These are phyloP conservation scores for Geotrichum armillariae DNA, from an alignment of 1,139 yeast genomes.

Conservation along the genomic window DNA sequence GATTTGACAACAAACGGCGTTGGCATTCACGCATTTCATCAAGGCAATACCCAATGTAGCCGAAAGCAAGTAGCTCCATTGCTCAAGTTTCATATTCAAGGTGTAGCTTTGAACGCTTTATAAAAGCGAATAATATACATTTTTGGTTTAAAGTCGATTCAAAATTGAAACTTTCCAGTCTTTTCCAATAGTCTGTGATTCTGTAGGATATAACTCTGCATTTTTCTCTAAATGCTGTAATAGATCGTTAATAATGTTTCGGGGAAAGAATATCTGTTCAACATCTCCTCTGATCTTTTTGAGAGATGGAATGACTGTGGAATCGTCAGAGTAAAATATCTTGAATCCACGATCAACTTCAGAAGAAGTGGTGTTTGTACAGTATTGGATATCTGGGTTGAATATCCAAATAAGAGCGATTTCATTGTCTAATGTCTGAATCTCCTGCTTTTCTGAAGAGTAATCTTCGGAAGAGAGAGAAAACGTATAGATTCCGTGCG, in stretches of 20 bases:
- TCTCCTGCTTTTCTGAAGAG: not conserved
- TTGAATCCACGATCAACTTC: conserved; percentile 41
- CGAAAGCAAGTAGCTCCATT: conserved; percentile 85
- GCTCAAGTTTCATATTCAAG: conserved; percentile 31
- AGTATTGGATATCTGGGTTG: conserved; percentile 48
- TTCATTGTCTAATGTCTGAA: conserved; percentile 1
- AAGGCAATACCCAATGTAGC: conserved; percentile 59
- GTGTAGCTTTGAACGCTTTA: conserved; percentile 23
- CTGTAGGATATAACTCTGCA: conserved; percentile 4
- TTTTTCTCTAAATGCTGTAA: conserved; percentile 8
- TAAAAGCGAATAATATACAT: conserved; percentile 13
- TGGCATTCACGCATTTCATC: conserved; percentile 42
- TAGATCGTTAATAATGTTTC: conserved; percentile 8
- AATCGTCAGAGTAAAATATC: conserved; percentile 41
- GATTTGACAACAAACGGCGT: not conserved
- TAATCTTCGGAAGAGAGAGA: conserved; percentile 26
- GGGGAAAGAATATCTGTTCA: conserved; percentile 36
- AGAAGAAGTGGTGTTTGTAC: conserved; percentile 32
- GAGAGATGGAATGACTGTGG: conserved; percentile 30
- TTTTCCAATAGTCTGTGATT: conserved; percentile 6
- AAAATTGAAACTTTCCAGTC: conserved; percentile 20
- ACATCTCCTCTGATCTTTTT: conserved; percentile 40
- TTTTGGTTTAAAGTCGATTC: conserved; percentile 1
- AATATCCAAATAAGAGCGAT: conserved; percentile 55
- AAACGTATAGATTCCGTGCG: conserved; percentile 40